Evolutionary conservation across 2,329 filamentous ascomycete genomes (phyloP), one percentile per base, ranked within the genome.

Genomic region (Pseudocercospora fuligena): DNA sequence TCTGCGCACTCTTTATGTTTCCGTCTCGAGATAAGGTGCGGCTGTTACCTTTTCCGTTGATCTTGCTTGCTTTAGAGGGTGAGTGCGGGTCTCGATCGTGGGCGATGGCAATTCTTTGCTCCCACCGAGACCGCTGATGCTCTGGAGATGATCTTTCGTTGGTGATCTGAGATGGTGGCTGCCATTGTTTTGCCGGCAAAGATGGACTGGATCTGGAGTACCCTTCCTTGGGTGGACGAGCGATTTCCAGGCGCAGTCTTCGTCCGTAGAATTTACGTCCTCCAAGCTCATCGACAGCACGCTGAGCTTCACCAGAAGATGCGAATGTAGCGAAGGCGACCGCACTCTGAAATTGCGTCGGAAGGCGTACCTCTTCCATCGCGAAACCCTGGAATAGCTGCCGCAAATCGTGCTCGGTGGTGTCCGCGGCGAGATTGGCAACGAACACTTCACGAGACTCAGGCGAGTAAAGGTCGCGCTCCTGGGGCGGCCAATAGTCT

Each of bases 401-500:
- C 40, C n/a, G 14, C 6, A 63, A 14, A 29, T 63, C 61, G 5
- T 27, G 4, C 9, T 63, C 40, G 31, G 29, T 53, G 33, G 27
- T 51, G 23, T 58, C 51, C 11, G 5, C 12, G 5, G 61, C 31
- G 6, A 63, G 40, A 29, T 60, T 62, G 8, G 16, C 46, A 16
- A 60, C 25, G 40, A 33, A 40, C 43, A 60, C 16, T 14, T 36
- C 54, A 1, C 51, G 51, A 31, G 51, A 56, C 27, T 53, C 31
- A 3, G 47, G 51, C 12, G 60, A 65, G 59, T 65, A 54, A 25
- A 62, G 66, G 16, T 63, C 43, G 43, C 53, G 19, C 8, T 59
- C 57, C 11, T 51, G 14, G 9, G 66, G 31, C 19, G 66, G 62
- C 51, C 59, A 65, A 40, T 29, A 60, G 21, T 62, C 53, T n/a